Evolutionary conservation across 352 stramenopile genomes (phyloP).

Genomic region (Saprolegnia diclina): DNA sequence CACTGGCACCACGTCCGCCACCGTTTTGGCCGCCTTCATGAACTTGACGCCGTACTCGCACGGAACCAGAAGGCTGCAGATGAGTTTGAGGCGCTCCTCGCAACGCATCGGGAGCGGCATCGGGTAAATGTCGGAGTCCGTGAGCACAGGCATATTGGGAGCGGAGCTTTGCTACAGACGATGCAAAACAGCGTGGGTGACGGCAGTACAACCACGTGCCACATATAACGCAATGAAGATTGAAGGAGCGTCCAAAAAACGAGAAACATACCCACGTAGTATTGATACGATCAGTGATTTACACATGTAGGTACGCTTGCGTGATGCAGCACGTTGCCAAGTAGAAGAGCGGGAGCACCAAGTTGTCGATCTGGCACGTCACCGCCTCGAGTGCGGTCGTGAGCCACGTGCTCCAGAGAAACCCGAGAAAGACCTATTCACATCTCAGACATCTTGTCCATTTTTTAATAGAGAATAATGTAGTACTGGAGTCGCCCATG

Average conservation of each 20-base stretch:
- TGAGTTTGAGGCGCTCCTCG: too few relatives aligned
- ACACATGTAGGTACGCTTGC: background rate
- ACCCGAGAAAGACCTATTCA: background rate
- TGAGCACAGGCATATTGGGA: too few relatives aligned
- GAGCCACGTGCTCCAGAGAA: constrained; percentile 28
- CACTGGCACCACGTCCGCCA: too few relatives aligned
- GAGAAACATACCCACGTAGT: background rate
- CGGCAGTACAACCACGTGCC: background rate
- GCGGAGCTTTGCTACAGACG: too few relatives aligned
- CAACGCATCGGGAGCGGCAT: too few relatives aligned
- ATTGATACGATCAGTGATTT: constrained; percentile 1
- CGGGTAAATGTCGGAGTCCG: too few relatives aligned
- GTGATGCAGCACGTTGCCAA: constrained; percentile 30
- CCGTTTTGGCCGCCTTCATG: too few relatives aligned
- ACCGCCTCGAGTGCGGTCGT: constrained; percentile 61
- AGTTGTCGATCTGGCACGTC: constrained; percentile 78
- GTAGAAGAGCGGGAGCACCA: constrained; percentile 70
- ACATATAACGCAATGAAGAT: constrained; percentile 37
- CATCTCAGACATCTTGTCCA: background rate
- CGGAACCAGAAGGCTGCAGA: too few relatives aligned
- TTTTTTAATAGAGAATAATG: background rate
- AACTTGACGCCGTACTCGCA: too few relatives aligned
- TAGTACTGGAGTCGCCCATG: background rate
- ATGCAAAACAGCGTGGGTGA: too few relatives aligned
- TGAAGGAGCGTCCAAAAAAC: constrained; percentile 5